Evolutionary conservation across 2,329 filamentous ascomycete species (phyloP).

Genomic region (Coniochaeta sp.): DNA sequence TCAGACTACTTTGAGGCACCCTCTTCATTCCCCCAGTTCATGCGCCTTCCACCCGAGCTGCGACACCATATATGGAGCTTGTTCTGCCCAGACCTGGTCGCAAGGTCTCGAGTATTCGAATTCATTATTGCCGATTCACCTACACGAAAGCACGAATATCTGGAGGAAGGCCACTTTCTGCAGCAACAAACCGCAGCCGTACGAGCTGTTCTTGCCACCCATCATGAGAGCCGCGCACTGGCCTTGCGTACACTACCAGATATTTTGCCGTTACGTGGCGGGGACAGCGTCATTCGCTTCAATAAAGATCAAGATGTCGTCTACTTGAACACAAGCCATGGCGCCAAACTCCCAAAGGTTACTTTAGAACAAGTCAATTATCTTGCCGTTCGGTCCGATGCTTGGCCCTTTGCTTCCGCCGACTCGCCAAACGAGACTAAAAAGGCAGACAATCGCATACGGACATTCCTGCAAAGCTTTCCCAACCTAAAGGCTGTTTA

Average conservation of each 20-base stretch:
- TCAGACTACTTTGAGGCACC: neutral
- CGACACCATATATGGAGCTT: constrained; percentile 25
- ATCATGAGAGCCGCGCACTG: constrained; percentile 22
- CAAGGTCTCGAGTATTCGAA: constrained; percentile 17
- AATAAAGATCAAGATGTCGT: constrained; percentile 21
- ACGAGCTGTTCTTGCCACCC: constrained; percentile 20
- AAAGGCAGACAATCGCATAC: neutral
- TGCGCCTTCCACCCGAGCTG: constrained; percentile 23
- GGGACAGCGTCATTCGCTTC: constrained; percentile 16
- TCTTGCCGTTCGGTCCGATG: constrained; percentile 12
- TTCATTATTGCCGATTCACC: neutral
- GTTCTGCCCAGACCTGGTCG: constrained; percentile 22
- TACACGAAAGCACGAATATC: neutral
- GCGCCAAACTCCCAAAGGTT: constrained; percentile 3
- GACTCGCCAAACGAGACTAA: neutral
- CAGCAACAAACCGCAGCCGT: constrained; percentile 19
- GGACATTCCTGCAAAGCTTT: constrained; percentile 1
- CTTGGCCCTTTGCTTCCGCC: neutral
- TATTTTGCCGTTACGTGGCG: constrained; percentile 11
- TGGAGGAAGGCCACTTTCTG: constrained; percentile 14
- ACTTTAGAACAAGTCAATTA: constrained; percentile 8
- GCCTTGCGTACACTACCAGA: constrained; percentile 23
- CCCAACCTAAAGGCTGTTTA: constrained; percentile 12
- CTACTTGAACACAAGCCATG: neutral
- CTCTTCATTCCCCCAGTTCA: constrained; percentile 24